These are phyloP conservation scores for Gaillardinia entomophila DNA, from an alignment of 805 yeast species.

Conservation along the genomic window DNA sequence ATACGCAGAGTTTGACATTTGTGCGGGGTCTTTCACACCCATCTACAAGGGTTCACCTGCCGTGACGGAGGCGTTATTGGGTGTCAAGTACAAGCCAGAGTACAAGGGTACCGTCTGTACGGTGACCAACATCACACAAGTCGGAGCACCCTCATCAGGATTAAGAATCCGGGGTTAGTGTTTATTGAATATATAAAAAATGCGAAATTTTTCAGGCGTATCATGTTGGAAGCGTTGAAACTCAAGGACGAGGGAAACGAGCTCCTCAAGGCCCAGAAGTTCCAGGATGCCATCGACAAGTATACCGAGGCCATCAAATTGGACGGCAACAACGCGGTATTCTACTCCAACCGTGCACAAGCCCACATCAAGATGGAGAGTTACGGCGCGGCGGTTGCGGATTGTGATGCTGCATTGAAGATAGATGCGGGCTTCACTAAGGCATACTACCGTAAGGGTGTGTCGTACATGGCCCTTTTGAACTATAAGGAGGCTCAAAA, in stretches of 20 bases:
- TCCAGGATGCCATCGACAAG: slow-evolving; percentile 55
- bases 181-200: not conserved
- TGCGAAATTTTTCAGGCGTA: not conserved
- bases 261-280: slow-evolving; percentile 61
- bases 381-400: slow-evolving; percentile 80
- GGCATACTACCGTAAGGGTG: slow-evolving; percentile 84
- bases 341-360: slow-evolving; percentile 84
- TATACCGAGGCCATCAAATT: slow-evolving; percentile 74
- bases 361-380: slow-evolving; percentile 82
- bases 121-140: slow-evolving; percentile 67
- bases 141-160: slow-evolving; percentile 93
- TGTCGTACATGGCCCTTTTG: slow-evolving; percentile 69
- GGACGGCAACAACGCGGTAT: slow-evolving; percentile 53
- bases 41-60: slow-evolving; percentile 70
- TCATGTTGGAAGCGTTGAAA: no score
- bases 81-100: slow-evolving; percentile 75
- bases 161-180: slow-evolving; percentile 45
- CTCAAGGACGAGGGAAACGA: slow-evolving; percentile 76
- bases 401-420: slow-evolving; percentile 66
- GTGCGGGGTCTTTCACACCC: slow-evolving; percentile 84
- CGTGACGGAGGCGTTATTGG: slow-evolving; percentile 78
- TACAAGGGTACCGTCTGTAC: slow-evolving; percentile 76
- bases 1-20: slow-evolving; percentile 83
- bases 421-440: slow-evolving; percentile 65
- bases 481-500: slow-evolving; percentile 67